phyloP scores from a whole-genome alignment of 179 eudicot genomes.

The Heliamphora pulchella region DNA sequence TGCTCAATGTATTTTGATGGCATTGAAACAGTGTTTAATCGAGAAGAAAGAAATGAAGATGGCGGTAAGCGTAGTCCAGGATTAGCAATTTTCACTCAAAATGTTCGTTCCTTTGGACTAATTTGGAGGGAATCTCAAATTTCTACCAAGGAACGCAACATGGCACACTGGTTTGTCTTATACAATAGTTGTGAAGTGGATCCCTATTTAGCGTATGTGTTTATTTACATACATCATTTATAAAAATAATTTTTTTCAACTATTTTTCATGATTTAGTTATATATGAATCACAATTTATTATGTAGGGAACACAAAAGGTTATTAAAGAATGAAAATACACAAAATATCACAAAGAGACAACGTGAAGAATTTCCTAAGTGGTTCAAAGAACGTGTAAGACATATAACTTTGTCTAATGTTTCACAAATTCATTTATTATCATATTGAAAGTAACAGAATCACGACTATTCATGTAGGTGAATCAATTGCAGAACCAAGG shows the following conservation, averaged over 20 bases:
- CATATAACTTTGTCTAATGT: not conserved
- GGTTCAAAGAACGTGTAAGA: constrained; percentile 12
- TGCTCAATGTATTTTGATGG: constrained; percentile 20
- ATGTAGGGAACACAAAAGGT: not conserved
- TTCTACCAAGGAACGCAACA: not conserved
- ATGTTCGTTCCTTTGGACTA: not conserved
- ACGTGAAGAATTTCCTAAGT: constrained; percentile 5
- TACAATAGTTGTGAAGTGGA: not conserved
- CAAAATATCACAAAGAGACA: not conserved
- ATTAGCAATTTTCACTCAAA: not conserved
- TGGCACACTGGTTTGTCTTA: constrained; percentile 12
- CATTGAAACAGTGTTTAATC: constrained; percentile 8
- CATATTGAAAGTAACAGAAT: no score
- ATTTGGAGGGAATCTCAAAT: not conserved
- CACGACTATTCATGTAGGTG: no score
- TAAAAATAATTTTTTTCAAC: not conserved
- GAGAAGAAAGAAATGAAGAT: not conserved
- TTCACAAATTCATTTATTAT: no score
- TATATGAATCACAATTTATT: no score
- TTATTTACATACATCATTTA: not conserved
- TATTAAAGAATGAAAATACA: not conserved
- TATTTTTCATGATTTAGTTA: not conserved
- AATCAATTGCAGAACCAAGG: no score
- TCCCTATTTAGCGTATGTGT: constrained; percentile 6
- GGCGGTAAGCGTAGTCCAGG: not conserved